phyloP scores from a whole-genome alignment of 2,329 filamentous ascomycete genomes.

The Colletotrichum echinochloae region DNA sequence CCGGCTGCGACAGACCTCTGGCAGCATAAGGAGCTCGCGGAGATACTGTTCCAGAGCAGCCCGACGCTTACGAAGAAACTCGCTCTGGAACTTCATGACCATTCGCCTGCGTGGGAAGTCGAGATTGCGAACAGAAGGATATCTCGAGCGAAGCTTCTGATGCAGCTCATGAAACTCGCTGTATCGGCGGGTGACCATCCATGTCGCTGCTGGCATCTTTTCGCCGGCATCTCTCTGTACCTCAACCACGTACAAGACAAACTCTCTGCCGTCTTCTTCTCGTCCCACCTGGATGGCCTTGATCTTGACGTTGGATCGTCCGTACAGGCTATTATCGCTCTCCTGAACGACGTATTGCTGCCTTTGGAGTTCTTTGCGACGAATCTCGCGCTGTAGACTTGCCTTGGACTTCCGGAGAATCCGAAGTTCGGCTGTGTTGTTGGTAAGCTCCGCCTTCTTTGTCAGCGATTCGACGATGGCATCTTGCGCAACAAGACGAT shows the following conservation, averaged over 20 bases:
- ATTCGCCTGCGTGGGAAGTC: constrained; percentile 93
- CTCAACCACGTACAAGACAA: constrained; percentile 92
- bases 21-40: constrained; percentile 82
- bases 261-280: constrained; percentile 93
- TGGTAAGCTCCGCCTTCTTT: constrained; percentile 94
- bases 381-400: constrained; percentile 91
- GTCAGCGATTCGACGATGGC: constrained; percentile 91
- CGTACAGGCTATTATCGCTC: constrained; percentile 96
- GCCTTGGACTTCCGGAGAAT: constrained; percentile 95
- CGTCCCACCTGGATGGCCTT: constrained; percentile 92
- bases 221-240: constrained; percentile 91
- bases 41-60: constrained; percentile 88
- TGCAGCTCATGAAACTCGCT: constrained; percentile 98
- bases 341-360: constrained; percentile 98
- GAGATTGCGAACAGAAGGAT: constrained; percentile 87
- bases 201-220: constrained; percentile 95
- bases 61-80: constrained; percentile 92
- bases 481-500: constrained; percentile 88
- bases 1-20: constrained; percentile 92
- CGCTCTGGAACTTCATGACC: constrained; percentile 95
- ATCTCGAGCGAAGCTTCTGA: constrained; percentile 85
- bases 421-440: constrained; percentile 92
- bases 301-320: constrained; percentile 88
- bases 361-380: constrained; percentile 92
- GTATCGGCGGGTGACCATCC: constrained; percentile 92